A percentile compares a stretch with the other conserved stretches of the same genome.
phyloP scores from a whole-genome alignment of 805 yeast genomes.

The Jamesozyma lodderae region DNA sequence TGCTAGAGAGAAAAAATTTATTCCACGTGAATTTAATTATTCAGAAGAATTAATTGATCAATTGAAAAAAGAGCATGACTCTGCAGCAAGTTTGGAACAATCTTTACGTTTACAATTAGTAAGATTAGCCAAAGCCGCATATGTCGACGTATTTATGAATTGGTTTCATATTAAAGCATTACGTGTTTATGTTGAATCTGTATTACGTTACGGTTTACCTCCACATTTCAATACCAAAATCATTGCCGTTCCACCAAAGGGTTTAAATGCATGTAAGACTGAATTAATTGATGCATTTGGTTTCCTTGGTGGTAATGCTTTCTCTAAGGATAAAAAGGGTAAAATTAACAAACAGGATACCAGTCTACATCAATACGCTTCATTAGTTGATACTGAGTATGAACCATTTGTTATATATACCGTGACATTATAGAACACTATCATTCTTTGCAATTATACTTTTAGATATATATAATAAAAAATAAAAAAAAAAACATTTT shows the following conservation, averaged over 20 bases:
- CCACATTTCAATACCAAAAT: conserved; percentile 66
- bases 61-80: conserved; percentile 69
- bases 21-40: conserved; percentile 86
- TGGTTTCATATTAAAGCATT: conserved; percentile 89
- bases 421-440: conserved; percentile 11
- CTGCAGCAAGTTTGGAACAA: conserved; percentile 65
- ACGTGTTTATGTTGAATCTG: conserved; percentile 85
- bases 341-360: conserved; percentile 48
- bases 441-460: background rate
- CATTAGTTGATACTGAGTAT: conserved; percentile 88
- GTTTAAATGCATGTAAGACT: conserved; percentile 49
- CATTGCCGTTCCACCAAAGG: conserved; percentile 39
- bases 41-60: conserved; percentile 66
- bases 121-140: conserved; percentile 83
- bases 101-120: conserved; percentile 66
- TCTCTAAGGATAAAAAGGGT: conserved; percentile 57
- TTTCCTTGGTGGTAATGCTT: conserved; percentile 86
- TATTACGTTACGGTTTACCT: conserved; percentile 92
- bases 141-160: conserved; percentile 69
- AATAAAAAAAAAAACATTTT: no score
- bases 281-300: conserved; percentile 72
- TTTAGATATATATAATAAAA: no score
- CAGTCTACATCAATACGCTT: conserved; percentile 76
- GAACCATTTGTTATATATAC: conserved; percentile 90
- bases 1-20: conserved; percentile 79